A percentile compares a stretch with the other conserved stretches of the same genome.
These are phyloP conservation scores for Ustilago esculenta DNA, from an alignment of 1,284 basidiomycete genomes.

Conservation along the genomic window DNA sequence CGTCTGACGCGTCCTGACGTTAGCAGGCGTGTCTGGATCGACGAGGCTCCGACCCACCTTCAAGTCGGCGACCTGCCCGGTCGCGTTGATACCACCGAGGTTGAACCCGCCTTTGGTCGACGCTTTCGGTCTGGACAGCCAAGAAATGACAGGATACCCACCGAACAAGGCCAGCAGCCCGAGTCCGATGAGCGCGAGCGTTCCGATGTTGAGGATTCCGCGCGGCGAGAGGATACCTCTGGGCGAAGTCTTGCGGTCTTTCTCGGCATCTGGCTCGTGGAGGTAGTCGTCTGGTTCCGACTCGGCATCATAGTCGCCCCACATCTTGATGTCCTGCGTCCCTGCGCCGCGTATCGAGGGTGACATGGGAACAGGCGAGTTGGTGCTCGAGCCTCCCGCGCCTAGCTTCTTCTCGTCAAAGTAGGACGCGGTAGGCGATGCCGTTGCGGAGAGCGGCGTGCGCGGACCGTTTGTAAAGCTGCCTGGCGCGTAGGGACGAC, in stretches of 20 bases:
- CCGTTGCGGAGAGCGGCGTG: slow-evolving; percentile 25
- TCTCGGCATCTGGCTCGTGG: slow-evolving; percentile 44
- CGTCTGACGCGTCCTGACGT: slow-evolving; percentile 25
- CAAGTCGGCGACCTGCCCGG: slow-evolving; percentile 38
- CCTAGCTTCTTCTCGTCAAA: slow-evolving; percentile 37
- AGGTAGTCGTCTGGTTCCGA: slow-evolving; percentile 33
- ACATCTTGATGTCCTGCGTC: slow-evolving; percentile 27
- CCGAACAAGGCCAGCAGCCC: slow-evolving; percentile 48
- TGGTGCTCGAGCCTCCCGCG: background rate
- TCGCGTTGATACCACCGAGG: slow-evolving; percentile 44
- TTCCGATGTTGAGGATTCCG: slow-evolving; percentile 46
- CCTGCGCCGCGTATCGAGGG: slow-evolving; percentile 3
- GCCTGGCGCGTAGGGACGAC: slow-evolving; percentile 36
- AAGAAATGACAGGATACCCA: slow-evolving; percentile 50
- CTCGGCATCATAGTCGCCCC: slow-evolving; percentile 33
- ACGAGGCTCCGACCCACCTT: slow-evolving; percentile 38
- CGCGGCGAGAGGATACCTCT: slow-evolving; percentile 19
- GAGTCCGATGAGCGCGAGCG: slow-evolving; percentile 28
- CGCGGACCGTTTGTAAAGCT: slow-evolving; percentile 29
- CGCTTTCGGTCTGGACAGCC: slow-evolving; percentile 2
- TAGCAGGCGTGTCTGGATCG: slow-evolving; percentile 56
- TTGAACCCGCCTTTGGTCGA: slow-evolving; percentile 43
- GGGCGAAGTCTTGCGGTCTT: slow-evolving; percentile 5
- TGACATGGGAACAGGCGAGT: slow-evolving; percentile 7
- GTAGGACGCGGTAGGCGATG: slow-evolving; percentile 11